Evolutionary conservation across 176 grass and related monocot genomes (phyloP).

Genomic region (Oryza longistaminata): DNA sequence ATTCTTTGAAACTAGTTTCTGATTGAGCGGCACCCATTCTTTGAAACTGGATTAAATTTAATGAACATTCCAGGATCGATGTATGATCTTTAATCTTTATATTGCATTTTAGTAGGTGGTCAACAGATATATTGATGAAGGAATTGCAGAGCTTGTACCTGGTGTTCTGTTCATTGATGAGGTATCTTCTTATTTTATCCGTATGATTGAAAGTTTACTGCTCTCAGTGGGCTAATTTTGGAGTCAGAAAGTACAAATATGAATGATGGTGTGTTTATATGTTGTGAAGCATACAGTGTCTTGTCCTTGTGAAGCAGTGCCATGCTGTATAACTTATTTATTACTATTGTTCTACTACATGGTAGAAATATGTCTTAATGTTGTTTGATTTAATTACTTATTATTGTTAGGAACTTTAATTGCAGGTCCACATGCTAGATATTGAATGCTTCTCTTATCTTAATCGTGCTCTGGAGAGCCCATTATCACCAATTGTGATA

Average conservation of each 20-base stretch:
- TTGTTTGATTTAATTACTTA: conserved; percentile 1
- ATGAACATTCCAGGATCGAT: not conserved
- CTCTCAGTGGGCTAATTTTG: not conserved
- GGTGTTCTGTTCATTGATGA: conserved; percentile 97
- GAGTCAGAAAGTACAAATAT: not conserved
- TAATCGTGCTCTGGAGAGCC: conserved; percentile 89
- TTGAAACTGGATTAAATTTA: not conserved
- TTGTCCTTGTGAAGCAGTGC: not conserved
- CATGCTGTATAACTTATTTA: not conserved
- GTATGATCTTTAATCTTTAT: conserved; percentile 4
- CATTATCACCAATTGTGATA: conserved; percentile 89
- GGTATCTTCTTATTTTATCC: conserved; percentile 47
- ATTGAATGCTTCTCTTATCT: conserved; percentile 98
- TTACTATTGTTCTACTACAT: conserved; percentile 2
- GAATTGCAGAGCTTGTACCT: conserved; percentile 93
- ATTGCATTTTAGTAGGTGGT: conserved; percentile 64
- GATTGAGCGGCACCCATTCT: not conserved
- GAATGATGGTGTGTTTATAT: not conserved
- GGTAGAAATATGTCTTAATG: conserved; percentile 3
- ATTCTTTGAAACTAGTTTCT: conserved; percentile 20
- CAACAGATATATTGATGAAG: conserved; percentile 91
- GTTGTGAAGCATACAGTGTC: not conserved
- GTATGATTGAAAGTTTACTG: conserved; percentile 4
- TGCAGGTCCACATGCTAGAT: conserved; percentile 91
- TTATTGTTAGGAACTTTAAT: conserved; percentile 20